Base-by-base conservation (phyloP, 1,284 basidiomycete species). In the Tetrapyrgos nigripes region DNA sequence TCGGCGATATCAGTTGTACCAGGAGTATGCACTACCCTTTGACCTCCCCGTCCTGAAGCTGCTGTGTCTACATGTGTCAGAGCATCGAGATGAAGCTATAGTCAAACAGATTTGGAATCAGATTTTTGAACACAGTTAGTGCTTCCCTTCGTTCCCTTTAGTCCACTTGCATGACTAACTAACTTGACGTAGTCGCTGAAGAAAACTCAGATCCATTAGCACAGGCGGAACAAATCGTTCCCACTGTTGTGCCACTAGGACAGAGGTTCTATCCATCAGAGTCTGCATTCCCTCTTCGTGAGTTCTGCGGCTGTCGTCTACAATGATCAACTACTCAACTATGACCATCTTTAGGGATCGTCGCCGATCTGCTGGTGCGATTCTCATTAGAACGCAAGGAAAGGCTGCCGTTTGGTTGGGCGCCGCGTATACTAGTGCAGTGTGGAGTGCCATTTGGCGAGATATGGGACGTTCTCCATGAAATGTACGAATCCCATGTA, bases 31-130 rank as follows among this genome's bases (percentile, higher is more conserved):
- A 0, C 85, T 95, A 55, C 92, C 96, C 1, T 92, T 96, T 64
- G 88, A 93, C 65, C 80, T 98, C 31, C 86, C 92, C 11, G 84
- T 90, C 50, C 86, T 94, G 70, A 94, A 97, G 72, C 82, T 99
- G 21, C 82, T 98, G 35, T 96, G 98, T 70, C 83, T 98, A 59
- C 93, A 97, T 70, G 91, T 97, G 4, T 94, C 97, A 8, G 95
- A 97, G 71, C 93, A 96, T 70, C 87, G 90, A 17, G 94, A 99
- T 67, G 88, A 92, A 59, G 85, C 83, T 53, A 77, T 97, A 28
- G 89, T 94, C 8, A 82, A 85, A 50, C 88, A 91, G 3, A 94
- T 96, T 28, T 99, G 97, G 97, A 88, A 89, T 63, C 87, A 87
- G 63, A 87, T 99, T 61, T 85, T 98, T 59, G 86, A 91, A 49